Base-by-base conservation (phyloP, 2,329 filamentous ascomycete genomes). In the Diaporthe sp. region DNA sequence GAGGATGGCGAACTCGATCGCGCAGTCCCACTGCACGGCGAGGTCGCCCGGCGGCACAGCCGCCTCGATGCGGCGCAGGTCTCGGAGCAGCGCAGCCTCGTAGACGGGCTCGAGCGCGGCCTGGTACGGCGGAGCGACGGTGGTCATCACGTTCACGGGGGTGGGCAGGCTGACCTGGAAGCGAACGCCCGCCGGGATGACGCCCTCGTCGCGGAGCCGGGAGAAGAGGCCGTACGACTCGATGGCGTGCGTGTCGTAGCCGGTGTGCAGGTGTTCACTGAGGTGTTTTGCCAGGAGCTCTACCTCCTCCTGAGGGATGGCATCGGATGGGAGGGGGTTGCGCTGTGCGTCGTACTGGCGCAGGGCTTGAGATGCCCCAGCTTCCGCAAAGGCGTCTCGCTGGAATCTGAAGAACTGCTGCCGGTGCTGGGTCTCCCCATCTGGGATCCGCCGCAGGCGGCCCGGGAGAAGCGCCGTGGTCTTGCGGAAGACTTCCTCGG, bases 161-260 rank as follows among this genome's bases (percentile, higher is more conserved):
- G 67, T 71, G 31, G 67, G 67, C 67, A 71, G 49, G 67, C 67
- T 55, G 34, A 71, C 67, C 34, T 71, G 67, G 37, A 71, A 71
- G 8, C 67, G 67, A 4, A 42, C 53, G 22, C 67, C 67, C 2
- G n/a, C n/a, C 34, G 67, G 49, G n/a, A 71, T 71, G 8, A 28
- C 49, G n/a, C 67, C 49, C 49, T 71, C 67, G 34, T 51, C 49
- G 34, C 67, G 67, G 49, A 71, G 67, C 34, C 7, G 49, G 22
- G 20, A 8, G 39, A 71, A 71, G n/a, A 55, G 28, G 12, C 10
- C 15, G 34, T 71, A 71, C 49, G 67, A 71, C 67, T 71, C 49
- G 49, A 71, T 53, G 49, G 67, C 67, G 39, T 71, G 20, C 12
- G 34, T 42, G 34, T 71, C 67, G 49, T 71, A 57, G 8, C 67